Evolutionary conservation across 139 green algal genomes (phyloP), one percentile per base, ranked within the genome.

Genomic region (Coelastrella sp.): DNA sequence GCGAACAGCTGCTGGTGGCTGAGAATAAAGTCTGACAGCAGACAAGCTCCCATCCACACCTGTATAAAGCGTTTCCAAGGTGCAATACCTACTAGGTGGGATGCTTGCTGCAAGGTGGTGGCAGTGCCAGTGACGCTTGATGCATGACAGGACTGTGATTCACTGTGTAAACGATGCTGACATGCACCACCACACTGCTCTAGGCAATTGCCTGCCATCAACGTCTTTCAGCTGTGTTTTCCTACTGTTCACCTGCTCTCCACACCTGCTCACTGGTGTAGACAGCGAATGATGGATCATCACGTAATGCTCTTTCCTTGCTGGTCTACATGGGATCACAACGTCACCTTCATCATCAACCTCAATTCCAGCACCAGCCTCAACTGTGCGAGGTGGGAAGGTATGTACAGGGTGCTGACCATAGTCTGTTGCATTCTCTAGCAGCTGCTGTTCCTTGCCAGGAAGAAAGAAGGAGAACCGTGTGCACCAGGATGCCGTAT

Each of bases 11-110:
- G 27, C 56, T 58, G 56, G 6, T 82, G 35, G 22, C 6, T 24
- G 4, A 90, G 8, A 12, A 87, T 25, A 7, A 68, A 89, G 83
- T 92, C 89, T 5, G 25, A 72, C 57, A 92, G 84, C 10, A 92
- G 83, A 25, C 86, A 88, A 6, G 83, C 61, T 3, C 89, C 89
- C 59, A 74, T 78, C 89, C 89, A 92, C 27, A 92, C 83, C 78
- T 83, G 74, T 20, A 59, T 8, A 72, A 49, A 49, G 35, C 35
- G 35, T 49, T 49, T 49, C 1, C 35, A 49, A 49, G 35, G 35
- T 49, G 35, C 35, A 49, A 49, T 49, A 49, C 35, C 35, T 49
- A 49, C 35, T 3, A 49, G 35, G 35, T 49, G 35, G 35, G 35
- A 49, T 49, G 35, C 35, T 49, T 49, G 35, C 35, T 49, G 35